Evolutionary conservation across 2,329 filamentous ascomycete genomes (phyloP).

Genomic region (Acrodontium crateriforme): DNA sequence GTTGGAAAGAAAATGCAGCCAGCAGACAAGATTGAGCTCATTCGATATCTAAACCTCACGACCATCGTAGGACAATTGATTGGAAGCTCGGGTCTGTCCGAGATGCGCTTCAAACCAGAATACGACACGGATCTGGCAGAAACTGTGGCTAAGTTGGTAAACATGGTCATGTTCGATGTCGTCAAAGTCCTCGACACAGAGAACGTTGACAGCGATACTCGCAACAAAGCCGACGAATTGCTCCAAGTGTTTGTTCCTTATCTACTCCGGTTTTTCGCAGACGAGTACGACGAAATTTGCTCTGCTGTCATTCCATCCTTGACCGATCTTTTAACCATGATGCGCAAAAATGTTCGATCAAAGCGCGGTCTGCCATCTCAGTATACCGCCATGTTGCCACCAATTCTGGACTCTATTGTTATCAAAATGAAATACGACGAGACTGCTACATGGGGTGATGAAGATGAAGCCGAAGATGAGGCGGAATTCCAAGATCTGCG

Average conservation of each 20-base stretch:
- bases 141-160: conserved; percentile 87
- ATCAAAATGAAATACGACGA: conserved; percentile 97
- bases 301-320: conserved; percentile 88
- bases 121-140: conserved; percentile 96
- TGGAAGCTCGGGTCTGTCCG: conserved; percentile 63
- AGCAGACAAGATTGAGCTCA: conserved; percentile 85
- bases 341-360: conserved; percentile 61
- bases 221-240: conserved; percentile 64
- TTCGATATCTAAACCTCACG: conserved; percentile 75
- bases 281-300: conserved; percentile 97
- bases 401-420: conserved; percentile 83
- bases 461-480: conserved; percentile 90
- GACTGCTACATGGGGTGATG: conserved; percentile 81
- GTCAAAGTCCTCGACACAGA: conserved; percentile 72
- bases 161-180: conserved; percentile 75
- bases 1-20: conserved; percentile 97
- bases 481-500: conserved; percentile 93
- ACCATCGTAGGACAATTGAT: conserved; percentile 78
- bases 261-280: conserved; percentile 84
- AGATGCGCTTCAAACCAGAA: conserved; percentile 63
- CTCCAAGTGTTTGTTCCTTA: conserved; percentile 75
- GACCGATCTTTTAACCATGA: conserved; percentile 80
- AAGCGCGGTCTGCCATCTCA: conserved; percentile 52
- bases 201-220: conserved; percentile 46
- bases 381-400: conserved; percentile 70